Percentiles rank a stretch among this genome's conserved stretches.
Conservation (phyloP, 2,329 filamentous ascomycete species). For the Fonsecaea monophora region DNA sequence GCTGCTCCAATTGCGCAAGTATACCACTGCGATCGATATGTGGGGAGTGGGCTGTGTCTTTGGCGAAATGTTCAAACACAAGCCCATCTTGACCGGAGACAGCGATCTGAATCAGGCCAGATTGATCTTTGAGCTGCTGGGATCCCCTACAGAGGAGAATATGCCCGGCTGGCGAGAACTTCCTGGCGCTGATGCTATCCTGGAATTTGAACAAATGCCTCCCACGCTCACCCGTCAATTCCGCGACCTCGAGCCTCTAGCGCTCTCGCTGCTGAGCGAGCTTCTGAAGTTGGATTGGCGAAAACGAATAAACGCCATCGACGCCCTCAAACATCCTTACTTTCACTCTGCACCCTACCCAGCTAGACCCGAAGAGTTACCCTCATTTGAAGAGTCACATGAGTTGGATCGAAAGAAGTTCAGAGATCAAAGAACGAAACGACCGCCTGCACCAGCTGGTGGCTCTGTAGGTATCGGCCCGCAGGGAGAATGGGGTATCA, state of each 20-base stretch:
- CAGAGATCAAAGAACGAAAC: constrained; percentile 79
- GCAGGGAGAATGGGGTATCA: constrained; percentile 62
- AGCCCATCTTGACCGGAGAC: constrained; percentile 88
- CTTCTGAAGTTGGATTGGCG: constrained; percentile 89
- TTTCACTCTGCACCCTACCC: constrained; percentile 82
- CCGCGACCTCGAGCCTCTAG: constrained; percentile 72
- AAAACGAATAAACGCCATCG: constrained; percentile 86
- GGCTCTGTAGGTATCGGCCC: constrained; percentile 81
- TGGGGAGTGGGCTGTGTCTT: constrained; percentile 99
- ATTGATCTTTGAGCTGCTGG: constrained; percentile 91
- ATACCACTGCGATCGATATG: constrained; percentile 97
- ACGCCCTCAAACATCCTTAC: constrained; percentile 90
- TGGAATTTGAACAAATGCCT: constrained; percentile 64
- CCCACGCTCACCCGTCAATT: constrained; percentile 77
- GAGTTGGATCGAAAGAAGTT: constrained; percentile 94
- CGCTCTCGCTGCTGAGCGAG: constrained; percentile 79
- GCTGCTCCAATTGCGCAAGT: constrained; percentile 82
- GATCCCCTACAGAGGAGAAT: constrained; percentile 82
- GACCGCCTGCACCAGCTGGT: constrained; percentile 89
- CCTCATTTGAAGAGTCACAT: constrained; percentile 90
- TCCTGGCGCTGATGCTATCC: constrained; percentile 79
- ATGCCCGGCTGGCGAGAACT: constrained; percentile 92
- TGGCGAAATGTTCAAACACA: constrained; percentile 94
- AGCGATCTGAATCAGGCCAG: constrained; percentile 89
- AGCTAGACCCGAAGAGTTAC: constrained; percentile 83